Base-by-base conservation (phyloP, 352 stramenopile genomes). In the Globisporangium ultimum region DNA sequence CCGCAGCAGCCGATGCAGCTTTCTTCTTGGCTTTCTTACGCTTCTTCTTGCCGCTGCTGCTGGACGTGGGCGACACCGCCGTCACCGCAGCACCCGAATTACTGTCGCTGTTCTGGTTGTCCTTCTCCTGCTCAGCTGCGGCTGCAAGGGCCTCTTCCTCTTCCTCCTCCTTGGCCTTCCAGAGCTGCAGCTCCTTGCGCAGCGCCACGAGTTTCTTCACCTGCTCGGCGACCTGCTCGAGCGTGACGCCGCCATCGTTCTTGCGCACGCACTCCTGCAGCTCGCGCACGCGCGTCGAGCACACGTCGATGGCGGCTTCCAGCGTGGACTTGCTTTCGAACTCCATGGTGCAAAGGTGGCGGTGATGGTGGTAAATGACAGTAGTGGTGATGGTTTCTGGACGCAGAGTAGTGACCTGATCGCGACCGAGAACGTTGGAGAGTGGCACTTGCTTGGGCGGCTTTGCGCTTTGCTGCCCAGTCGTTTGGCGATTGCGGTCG, bases 181-280 rank as follows among this genome's bases (percentile, higher is more conserved):
- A 89, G 18, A 62, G 56, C 62, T 87, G 74, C 55, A 90, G 70
- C 66, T 90, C 72, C 67, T 90, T 92, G 64, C 78, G 76, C 68
- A 92, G 60, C 32, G 47, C 66, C 58, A 90, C 68, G 56, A 92
- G 72, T 53, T 60, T 58, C 60, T 77, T 74, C n/a, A 92, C 63
- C 63, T 89, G 74, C 60, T 71, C 63, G 11, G 71, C 67, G 13
- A 92, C 64, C 41, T 78, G 58, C 12, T 84, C 76, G 51, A 86
- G 67, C 28, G 63, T 71, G 41, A 82, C 64, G 48, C 65, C 68
- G 22, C 68, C 58, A 48, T 70, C 76, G 50, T 57, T 68, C 58
- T 86, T 78, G 28, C 68, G 68, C 51, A 76, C 64, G 36, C 45
- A 48, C 53, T 88, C 76, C 70, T 89, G 78, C 50, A 90, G 58